Evolutionary conservation across 306 rosid species (phyloP), one percentile per base, ranked within the genome.

Genomic region (Hippophae gyantsensis): DNA sequence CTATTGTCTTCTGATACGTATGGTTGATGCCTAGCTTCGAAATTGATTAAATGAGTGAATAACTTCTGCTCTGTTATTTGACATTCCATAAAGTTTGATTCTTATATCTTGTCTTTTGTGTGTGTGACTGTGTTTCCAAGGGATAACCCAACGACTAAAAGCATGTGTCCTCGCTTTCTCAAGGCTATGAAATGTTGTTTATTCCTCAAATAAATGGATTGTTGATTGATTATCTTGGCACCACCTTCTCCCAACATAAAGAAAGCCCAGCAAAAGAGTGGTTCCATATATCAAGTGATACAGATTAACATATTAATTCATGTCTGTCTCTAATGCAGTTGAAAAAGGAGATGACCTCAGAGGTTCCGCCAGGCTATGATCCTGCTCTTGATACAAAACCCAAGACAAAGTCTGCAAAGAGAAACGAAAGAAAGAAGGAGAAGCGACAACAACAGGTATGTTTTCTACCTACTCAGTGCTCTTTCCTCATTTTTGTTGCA

Each of bases 401-500:
- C 0, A 93, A 84, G 75, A 82, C 90, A 9, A 93, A 93, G 76
- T 70, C 95, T 8, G 90, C 77, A 14, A 88, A 86, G 77, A 82
- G 99, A 51, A 92, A 92, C 48, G 96, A 85, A 61, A 85, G 89
- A 72, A 92, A 92, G 87, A 92, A 88, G 73, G 99, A 92, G 70
- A 88, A 77, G 77, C 88, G 97, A 57, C 70, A 78, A 32, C 38
- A 32, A 60, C 97, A 88, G 95, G 99, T 87, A 12, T 60, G 54
- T 60, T 55, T 13, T 4, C 13, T 10, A 6, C 13, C 8, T 23
- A 42, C 42, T 10, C 38, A 7, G 41, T 7, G 42, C 41, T 51
- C 38, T 41, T 56, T 48, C 13, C n/a, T 12, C 53, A 4, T 12
- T 49, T 49, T 1, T 49, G 14, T 3, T 49, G 50, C 50, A 46